Evolutionary conservation across 345 rosid genomes (phyloP).

Genomic region (Gossypium turneri): DNA sequence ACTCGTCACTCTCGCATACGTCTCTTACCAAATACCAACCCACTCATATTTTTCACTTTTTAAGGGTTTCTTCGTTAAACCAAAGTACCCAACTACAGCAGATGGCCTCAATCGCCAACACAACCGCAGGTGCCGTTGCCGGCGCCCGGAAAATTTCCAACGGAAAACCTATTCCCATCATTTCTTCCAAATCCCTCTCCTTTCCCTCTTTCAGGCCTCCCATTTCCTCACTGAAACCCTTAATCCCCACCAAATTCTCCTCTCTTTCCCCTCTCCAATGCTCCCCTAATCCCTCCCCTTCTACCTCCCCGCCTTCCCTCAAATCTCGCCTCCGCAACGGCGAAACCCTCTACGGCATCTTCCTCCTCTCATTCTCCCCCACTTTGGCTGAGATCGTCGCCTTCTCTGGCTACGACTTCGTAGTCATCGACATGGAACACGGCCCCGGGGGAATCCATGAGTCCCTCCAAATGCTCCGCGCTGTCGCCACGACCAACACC

Average conservation of each 20-base stretch:
- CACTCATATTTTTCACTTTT: no score
- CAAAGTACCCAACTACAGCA: background rate
- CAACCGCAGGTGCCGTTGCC: background rate
- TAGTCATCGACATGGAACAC: slow-evolving; percentile 93
- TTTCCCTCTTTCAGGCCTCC: slow-evolving; percentile 3
- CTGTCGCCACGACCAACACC: background rate
- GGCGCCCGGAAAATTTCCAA: background rate
- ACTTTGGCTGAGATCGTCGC: slow-evolving; percentile 86
- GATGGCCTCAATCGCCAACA: slow-evolving; percentile 24
- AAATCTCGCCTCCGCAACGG: slow-evolving; percentile 74
- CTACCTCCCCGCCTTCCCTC: slow-evolving; percentile 34
- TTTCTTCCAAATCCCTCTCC: slow-evolving; percentile 24
- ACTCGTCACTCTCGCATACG: no score
- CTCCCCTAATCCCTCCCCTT: slow-evolving; percentile 29
- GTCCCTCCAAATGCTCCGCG: background rate
- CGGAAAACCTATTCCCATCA: slow-evolving; percentile 5
- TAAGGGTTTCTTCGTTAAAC: background rate
- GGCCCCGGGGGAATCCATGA: slow-evolving; percentile 38
- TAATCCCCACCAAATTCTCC: background rate
- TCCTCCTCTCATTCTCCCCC: slow-evolving; percentile 83
- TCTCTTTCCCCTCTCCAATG: slow-evolving; percentile 27
- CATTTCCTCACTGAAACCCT: background rate
- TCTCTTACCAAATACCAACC: no score
- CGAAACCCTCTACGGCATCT: slow-evolving; percentile 77
- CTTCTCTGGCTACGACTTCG: slow-evolving; percentile 85